phyloP scores from a whole-genome alignment of 192 early-diverging fungal species.

The Spizellomyces punctatus region DNA sequence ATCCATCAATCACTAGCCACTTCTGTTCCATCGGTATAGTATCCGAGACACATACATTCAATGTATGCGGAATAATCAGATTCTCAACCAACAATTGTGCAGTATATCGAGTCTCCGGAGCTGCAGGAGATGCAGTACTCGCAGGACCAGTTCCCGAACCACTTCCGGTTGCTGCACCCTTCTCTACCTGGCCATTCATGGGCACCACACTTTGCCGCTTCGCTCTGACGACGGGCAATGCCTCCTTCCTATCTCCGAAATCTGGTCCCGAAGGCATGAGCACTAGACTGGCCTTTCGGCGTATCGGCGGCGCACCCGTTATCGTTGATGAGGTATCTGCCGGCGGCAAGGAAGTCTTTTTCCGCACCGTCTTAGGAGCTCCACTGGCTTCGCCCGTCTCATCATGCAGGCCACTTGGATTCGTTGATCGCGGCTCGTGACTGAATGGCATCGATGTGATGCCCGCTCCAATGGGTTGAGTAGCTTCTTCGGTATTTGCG shows the following conservation, averaged over 20 bases:
- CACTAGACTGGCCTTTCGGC: not conserved
- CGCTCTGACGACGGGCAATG: not conserved
- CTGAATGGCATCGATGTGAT: not conserved
- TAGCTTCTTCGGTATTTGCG: not conserved
- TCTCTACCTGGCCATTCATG: not conserved
- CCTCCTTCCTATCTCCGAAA: too few species aligned
- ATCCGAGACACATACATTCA: constrained; percentile 21
- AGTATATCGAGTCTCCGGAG: constrained; percentile 10
- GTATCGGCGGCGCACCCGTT: not conserved
- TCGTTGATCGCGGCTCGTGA: not conserved
- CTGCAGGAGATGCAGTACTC: not conserved
- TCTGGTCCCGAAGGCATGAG: not conserved
- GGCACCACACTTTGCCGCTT: constrained; percentile 15
- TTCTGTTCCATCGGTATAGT: not conserved
- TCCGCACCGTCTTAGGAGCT: not conserved
- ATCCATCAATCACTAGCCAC: constrained; percentile 19
- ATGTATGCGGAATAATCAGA: constrained; percentile 18
- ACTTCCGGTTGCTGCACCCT: not conserved
- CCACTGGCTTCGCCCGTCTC: not conserved
- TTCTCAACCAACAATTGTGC: constrained; percentile 19
- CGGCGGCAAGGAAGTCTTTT: not conserved
- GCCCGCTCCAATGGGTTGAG: too few species aligned
- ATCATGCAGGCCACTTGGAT: too few species aligned
- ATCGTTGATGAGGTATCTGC: not conserved
- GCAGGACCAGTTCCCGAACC: not conserved